phyloP scores from a whole-genome alignment of 352 stramenopile species.

The Phytophthora ohioensis region DNA sequence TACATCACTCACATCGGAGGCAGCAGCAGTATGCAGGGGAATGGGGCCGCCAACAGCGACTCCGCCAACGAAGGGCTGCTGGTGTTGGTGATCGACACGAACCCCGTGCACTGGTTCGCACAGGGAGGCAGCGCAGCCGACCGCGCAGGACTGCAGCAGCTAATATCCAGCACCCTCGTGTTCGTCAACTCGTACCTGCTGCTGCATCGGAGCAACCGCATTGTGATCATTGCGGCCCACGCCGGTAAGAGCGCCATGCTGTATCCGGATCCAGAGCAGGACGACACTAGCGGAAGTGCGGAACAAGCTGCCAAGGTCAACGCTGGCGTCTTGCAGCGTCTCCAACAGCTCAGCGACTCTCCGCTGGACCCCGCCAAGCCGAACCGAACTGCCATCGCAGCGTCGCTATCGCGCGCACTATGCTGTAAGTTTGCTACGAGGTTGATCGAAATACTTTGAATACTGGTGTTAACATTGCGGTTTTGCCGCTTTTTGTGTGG shows the following conservation, averaged over 20 bases:
- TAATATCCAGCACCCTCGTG: constrained; percentile 81
- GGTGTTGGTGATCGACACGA: constrained; percentile 85
- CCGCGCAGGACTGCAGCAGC: constrained; percentile 57
- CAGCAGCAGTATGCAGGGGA: constrained; percentile 17
- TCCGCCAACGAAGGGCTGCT: constrained; percentile 61
- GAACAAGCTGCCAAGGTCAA: constrained; percentile 83
- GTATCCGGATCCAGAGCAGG: constrained; percentile 75
- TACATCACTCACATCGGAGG: neutral
- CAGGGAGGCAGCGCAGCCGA: constrained; percentile 39
- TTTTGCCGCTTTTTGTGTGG: constrained; percentile 2
- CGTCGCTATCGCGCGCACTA: constrained; percentile 77
- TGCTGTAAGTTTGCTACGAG: constrained; percentile 67
- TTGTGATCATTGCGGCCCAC: constrained; percentile 86
- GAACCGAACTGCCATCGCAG: constrained; percentile 76
- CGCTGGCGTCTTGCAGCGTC: constrained; percentile 71
- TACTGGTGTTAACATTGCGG: constrained; percentile 7
- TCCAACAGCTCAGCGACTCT: constrained; percentile 65
- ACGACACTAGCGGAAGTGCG: constrained; percentile 67
- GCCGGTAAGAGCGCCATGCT: constrained; percentile 77
- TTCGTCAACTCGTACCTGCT: constrained; percentile 91
- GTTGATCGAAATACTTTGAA: neutral
- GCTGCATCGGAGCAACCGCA: constrained; percentile 86
- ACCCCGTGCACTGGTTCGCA: constrained; percentile 76
- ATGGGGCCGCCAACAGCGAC: constrained; percentile 24
- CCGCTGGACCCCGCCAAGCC: constrained; percentile 59